Evolutionary conservation across 768 basidiomycete species (phyloP).

Genomic region (Ramaria rubella): DNA sequence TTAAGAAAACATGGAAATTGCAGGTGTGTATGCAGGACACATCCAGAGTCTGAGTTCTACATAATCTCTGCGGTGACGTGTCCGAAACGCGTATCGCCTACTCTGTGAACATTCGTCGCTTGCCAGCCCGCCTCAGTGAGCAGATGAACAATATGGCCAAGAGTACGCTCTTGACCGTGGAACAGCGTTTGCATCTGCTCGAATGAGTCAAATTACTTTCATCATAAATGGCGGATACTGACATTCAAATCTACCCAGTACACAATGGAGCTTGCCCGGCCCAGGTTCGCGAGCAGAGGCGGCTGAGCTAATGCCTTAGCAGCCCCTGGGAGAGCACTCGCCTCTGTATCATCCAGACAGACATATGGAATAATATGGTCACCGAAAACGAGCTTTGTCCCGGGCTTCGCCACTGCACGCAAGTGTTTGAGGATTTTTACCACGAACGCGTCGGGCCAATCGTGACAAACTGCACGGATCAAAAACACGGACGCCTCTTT

Average conservation of each 20-base stretch:
- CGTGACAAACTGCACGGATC: constrained; percentile 26
- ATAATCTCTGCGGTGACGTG: not conserved
- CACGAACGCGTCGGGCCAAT: constrained; percentile 24
- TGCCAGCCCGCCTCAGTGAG: constrained; percentile 56
- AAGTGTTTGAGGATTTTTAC: constrained; percentile 23
- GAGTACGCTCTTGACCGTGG: constrained; percentile 63
- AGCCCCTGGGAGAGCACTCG: not conserved
- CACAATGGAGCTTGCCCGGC: constrained; percentile 60
- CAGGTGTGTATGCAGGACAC: too few relatives aligned
- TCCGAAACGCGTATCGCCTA: not conserved
- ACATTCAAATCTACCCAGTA: constrained; percentile 53
- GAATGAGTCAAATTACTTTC: not conserved
- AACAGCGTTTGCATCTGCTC: constrained; percentile 62
- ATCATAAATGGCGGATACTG: not conserved
- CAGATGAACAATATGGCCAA: constrained; percentile 53
- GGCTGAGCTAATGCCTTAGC: constrained; percentile 42
- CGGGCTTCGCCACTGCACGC: constrained; percentile 20
- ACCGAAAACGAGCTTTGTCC: constrained; percentile 24
- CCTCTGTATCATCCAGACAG: constrained; percentile 8
- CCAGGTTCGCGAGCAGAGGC: constrained; percentile 64
- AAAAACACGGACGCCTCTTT: constrained; percentile 25
- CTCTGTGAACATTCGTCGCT: constrained; percentile 20
- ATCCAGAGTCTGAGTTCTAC: not conserved
- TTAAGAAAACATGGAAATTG: too few relatives aligned
- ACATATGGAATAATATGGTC: constrained; percentile 18